A percentile compares a stretch with the other conserved stretches of the same genome.
phyloP scores from a whole-genome alignment of 2,329 filamentous ascomycete species.

The Tolypocladium tundrense region DNA sequence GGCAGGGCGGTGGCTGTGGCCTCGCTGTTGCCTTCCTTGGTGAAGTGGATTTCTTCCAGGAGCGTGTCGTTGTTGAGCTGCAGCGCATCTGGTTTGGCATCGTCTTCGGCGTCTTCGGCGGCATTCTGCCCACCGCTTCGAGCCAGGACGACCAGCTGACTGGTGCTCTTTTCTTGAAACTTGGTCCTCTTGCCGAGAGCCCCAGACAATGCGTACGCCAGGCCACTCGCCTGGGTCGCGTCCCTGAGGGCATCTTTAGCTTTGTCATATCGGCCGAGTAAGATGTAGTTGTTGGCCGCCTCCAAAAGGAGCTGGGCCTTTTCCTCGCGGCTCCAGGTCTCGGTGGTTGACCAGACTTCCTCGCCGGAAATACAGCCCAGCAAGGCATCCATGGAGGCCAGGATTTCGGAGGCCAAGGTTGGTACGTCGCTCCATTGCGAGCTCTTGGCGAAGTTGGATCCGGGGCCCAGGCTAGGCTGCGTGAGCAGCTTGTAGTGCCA shows the following conservation, averaged over 20 bases:
- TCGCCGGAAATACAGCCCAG: constrained; percentile 25
- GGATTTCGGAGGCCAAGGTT: constrained; percentile 40
- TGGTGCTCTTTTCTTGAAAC: constrained; percentile 69
- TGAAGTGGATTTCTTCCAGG: constrained; percentile 77
- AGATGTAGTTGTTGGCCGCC: constrained; percentile 69
- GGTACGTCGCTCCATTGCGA: constrained; percentile 51
- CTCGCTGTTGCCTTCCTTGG: constrained; percentile 36
- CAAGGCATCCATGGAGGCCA: constrained; percentile 30
- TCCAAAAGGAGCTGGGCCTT: constrained; percentile 69
- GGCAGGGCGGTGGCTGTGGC: constrained; percentile 39
- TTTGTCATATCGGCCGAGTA: constrained; percentile 71
- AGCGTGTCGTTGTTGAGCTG: constrained; percentile 88
- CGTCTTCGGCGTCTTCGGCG: constrained; percentile 11
- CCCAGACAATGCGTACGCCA: constrained; percentile 76
- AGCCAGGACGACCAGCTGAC: constrained; percentile 84
- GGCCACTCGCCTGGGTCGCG: constrained; percentile 56
- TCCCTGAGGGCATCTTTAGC: constrained; percentile 61
- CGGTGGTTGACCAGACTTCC: constrained; percentile 25
- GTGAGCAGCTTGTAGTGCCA: constrained; percentile 54
- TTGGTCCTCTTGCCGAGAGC: constrained; percentile 76
- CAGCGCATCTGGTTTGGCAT: constrained; percentile 52
- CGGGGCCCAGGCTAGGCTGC: constrained; percentile 43
- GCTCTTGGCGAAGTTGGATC: constrained; percentile 44
- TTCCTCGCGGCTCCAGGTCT: constrained; percentile 34
- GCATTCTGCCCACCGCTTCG: constrained; percentile 46